Evolutionary conservation across 139 green algal species (phyloP).

Genomic region (Coelastrella sp.): DNA sequence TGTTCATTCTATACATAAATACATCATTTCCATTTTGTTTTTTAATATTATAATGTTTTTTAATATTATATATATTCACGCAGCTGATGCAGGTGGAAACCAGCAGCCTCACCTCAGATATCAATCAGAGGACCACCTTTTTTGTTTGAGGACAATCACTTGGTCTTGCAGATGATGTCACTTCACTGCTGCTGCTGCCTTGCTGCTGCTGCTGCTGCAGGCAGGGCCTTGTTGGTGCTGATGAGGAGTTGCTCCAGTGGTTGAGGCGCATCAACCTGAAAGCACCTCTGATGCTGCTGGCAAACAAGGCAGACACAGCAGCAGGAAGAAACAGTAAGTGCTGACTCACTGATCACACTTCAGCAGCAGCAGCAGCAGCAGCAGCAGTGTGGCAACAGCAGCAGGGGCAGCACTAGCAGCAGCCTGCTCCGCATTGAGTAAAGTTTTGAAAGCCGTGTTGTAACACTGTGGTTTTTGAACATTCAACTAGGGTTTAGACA

Average conservation of each 20-base stretch:
- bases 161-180: not conserved
- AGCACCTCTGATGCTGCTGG: slow-evolving; percentile 70
- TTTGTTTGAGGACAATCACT: too few relatives aligned
- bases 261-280: slow-evolving; percentile 54
- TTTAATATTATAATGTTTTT: too few relatives aligned
- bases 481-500: too few relatives aligned
- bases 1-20: not conserved
- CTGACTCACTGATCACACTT: not conserved
- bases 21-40: too few relatives aligned
- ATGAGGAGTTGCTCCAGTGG: slow-evolving; percentile 84
- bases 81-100: too few relatives aligned
- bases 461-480: too few relatives aligned
- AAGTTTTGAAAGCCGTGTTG: too few relatives aligned
- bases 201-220: slow-evolving; percentile 34
- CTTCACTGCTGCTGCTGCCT: not conserved
- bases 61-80: too few relatives aligned
- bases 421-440: too few relatives aligned
- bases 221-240: slow-evolving; percentile 63
- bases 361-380: not conserved
- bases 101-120: too few relatives aligned
- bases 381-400: not conserved
- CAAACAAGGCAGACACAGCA: slow-evolving; percentile 90
- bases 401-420: not conserved
- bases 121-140: too few relatives aligned
- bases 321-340: slow-evolving; percentile 25